A percentile compares a stretch with the other conserved stretches of the same genome.
These are phyloP conservation scores for Candida pseudofarinosa DNA, from an alignment of 805 yeast species.

Conservation along the genomic window DNA sequence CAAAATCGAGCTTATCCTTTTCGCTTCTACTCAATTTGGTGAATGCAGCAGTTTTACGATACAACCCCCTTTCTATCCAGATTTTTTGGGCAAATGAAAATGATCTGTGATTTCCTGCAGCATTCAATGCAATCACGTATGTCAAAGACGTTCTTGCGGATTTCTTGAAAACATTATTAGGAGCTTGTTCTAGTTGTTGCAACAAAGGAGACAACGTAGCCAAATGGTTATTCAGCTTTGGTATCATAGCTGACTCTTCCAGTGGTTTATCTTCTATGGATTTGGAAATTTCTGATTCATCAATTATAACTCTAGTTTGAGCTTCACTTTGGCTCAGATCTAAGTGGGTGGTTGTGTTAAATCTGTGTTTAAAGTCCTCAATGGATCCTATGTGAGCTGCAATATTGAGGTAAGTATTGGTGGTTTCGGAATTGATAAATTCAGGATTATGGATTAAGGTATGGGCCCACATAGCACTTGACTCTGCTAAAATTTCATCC, in stretches of 20 bases:
- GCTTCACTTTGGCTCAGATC: conserved; percentile 20
- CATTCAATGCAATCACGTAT: conserved; percentile 61
- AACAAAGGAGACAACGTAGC: conserved; percentile 20
- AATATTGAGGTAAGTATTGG: conserved; percentile 52
- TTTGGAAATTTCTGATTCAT: conserved; percentile 10
- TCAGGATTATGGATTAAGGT: conserved; percentile 42
- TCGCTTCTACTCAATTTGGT: conserved; percentile 27
- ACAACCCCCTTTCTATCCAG: conserved; percentile 79
- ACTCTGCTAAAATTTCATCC: conserved; percentile 59
- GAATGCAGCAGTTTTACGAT: conserved; percentile 54
- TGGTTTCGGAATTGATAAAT: conserved; percentile 36
- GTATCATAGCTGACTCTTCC: too few species aligned
- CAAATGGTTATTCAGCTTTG: background rate
- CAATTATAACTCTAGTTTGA: conserved; percentile 13
- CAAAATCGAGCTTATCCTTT: conserved; percentile 51
- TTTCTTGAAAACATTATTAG: conserved; percentile 4
- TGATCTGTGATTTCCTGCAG: conserved; percentile 56
- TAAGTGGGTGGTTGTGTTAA: conserved; percentile 22
- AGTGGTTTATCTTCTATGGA: background rate
- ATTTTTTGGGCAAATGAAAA: conserved; percentile 56
- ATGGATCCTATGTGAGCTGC: conserved; percentile 32
- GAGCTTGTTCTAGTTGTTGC: conserved; percentile 1
- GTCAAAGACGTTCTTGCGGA: conserved; percentile 37
- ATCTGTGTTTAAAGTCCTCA: conserved; percentile 32
- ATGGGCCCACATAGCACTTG: conserved; percentile 70